Percentiles rank a stretch among this genome's conserved stretches.
phyloP scores from a whole-genome alignment of 306 rosid species.

The Biancaea sappan region DNA sequence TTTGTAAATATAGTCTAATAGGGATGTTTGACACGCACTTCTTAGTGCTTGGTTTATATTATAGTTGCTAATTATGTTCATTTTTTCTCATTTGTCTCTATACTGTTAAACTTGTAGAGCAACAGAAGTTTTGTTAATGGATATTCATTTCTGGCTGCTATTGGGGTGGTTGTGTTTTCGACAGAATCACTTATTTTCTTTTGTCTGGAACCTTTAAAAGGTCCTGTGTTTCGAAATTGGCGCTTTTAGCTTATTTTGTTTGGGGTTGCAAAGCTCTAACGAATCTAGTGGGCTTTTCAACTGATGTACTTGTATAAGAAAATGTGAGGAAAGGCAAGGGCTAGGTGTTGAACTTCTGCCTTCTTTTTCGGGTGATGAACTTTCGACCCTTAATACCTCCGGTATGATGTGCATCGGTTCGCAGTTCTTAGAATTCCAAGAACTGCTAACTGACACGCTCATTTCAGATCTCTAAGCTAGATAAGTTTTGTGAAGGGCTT shows the following conservation, averaged over 20 bases:
- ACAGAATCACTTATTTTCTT: background rate
- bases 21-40: background rate
- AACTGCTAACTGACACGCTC: too few relatives aligned
- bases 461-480: background rate
- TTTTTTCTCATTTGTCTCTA: background rate
- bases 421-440: background rate
- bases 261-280: background rate
- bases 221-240: background rate
- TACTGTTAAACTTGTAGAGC: background rate
- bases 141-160: background rate
- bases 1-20: background rate
- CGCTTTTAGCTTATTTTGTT: background rate
- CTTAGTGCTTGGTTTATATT: background rate
- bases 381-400: too few relatives aligned
- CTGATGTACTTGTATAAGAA: background rate
- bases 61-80: background rate
- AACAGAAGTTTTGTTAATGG: background rate
- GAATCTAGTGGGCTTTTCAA: background rate
- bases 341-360: background rate
- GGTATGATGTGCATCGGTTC: background rate
- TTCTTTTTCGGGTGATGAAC: too few relatives aligned
- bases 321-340: background rate
- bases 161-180: background rate
- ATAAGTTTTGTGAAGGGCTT: background rate
- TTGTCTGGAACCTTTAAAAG: background rate